Conservation (phyloP, 768 basidiomycete species). For the Boletus tomentosulus region DNA sequence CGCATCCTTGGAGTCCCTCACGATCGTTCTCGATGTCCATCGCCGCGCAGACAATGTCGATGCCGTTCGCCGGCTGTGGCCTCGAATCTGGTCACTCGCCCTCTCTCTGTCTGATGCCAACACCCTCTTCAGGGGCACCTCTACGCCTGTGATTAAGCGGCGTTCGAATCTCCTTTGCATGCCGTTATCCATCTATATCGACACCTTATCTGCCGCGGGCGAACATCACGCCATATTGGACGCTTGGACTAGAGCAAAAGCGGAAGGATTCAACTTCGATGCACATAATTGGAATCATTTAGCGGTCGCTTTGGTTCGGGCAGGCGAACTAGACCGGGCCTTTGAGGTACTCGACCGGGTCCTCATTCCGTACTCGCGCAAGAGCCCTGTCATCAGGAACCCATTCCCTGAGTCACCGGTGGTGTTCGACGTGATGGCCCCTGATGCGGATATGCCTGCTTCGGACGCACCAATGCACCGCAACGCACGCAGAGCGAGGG, state of each 20-base stretch:
- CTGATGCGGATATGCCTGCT: constrained; percentile 23
- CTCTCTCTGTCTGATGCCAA: constrained; percentile 36
- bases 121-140: constrained; percentile 28
- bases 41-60: constrained; percentile 53
- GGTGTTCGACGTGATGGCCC: constrained; percentile 30
- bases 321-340: constrained; percentile 77
- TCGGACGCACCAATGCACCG: constrained; percentile 31
- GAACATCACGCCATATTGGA: constrained; percentile 55
- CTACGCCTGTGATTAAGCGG: constrained; percentile 18
- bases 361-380: constrained; percentile 54
- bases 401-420: constrained; percentile 38
- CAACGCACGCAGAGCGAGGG: constrained; percentile 22
- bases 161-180: constrained; percentile 61
- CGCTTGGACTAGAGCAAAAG: constrained; percentile 63
- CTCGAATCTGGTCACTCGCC: constrained; percentile 58
- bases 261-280: constrained; percentile 72
- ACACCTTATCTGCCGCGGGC: constrained; percentile 63
- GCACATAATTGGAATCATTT: constrained; percentile 92
- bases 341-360: constrained; percentile 80
- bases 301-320: constrained; percentile 67
- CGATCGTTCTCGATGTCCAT: constrained; percentile 69
- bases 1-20: constrained; percentile 57
- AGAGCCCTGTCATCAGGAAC: constrained; percentile 26
- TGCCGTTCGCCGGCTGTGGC: constrained; percentile 62
- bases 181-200: constrained; percentile 80